Conservation (phyloP, 305 asterid genomes). For the Fraxinus paxiana region DNA sequence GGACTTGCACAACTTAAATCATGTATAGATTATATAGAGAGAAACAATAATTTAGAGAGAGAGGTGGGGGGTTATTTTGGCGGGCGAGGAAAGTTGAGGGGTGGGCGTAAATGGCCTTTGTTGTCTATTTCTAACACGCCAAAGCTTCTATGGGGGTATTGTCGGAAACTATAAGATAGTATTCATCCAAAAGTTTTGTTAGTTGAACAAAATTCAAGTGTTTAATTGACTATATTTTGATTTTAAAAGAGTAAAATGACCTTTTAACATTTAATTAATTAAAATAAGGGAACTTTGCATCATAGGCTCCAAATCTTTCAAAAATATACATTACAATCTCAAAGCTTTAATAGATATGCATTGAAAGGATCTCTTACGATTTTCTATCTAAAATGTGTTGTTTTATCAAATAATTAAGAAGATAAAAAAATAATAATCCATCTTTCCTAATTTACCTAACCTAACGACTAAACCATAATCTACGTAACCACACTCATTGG, state of each 20-base stretch:
- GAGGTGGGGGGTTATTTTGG: background rate
- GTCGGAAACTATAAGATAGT: background rate
- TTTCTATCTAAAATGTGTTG: background rate
- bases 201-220: background rate
- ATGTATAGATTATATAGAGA: background rate
- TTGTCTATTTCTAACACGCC: background rate
- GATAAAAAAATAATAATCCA: background rate
- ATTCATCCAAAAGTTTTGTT: too few relatives aligned
- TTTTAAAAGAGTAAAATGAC: too few relatives aligned
- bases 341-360: background rate
- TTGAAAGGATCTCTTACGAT: too few relatives aligned
- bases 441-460: background rate
- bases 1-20: background rate
- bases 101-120: background rate
- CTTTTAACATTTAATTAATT: too few relatives aligned
- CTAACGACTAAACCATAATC: background rate
- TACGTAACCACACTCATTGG: background rate
- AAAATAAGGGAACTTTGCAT: background rate
- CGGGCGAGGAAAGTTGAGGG: background rate
- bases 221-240: too few relatives aligned
- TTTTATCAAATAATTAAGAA: too few relatives aligned
- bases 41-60: background rate
- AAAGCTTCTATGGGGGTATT: background rate
- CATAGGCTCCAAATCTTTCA: background rate
- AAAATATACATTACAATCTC: background rate